Evolutionary conservation across 2,329 filamentous ascomycete species (phyloP).

Genomic region (Talaromyces sp.): DNA sequence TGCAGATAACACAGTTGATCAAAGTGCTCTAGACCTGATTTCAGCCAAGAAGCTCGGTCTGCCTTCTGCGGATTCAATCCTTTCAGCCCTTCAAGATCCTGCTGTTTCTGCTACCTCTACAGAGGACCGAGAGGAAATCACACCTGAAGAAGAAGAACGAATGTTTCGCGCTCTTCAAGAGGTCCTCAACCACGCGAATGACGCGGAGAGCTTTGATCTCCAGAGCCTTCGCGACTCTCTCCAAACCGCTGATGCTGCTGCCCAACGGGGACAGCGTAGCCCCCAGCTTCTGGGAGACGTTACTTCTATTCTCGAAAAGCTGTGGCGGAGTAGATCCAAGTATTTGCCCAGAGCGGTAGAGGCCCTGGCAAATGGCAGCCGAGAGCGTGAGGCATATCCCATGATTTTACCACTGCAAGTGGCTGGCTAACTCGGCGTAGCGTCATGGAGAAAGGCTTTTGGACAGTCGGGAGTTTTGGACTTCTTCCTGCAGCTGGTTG

Average conservation of each 20-base stretch:
- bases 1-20: neutral
- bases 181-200: conserved; percentile 18
- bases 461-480: conserved; percentile 35
- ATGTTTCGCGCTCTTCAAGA: conserved; percentile 30
- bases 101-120: conserved; percentile 18
- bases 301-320: conserved; percentile 23
- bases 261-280: conserved; percentile 17
- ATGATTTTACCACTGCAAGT: conserved; percentile 3
- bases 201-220: conserved; percentile 18
- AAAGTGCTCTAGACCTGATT: neutral
- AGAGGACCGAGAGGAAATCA: conserved; percentile 8
- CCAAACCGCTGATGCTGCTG: conserved; percentile 22
- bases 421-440: conserved; percentile 19
- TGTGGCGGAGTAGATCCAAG: conserved; percentile 32
- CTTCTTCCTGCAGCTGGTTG: conserved; percentile 36
- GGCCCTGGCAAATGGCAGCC: conserved; percentile 36
- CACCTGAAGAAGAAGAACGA: conserved; percentile 23
- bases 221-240: conserved; percentile 25
- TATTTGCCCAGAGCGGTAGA: conserved; percentile 32
- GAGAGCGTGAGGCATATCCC: conserved; percentile 32
- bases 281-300: conserved; percentile 22
- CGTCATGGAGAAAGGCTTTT: conserved; percentile 33
- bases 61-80: conserved; percentile 21
- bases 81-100: conserved; percentile 18
- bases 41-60: conserved; percentile 13